phyloP scores from a whole-genome alignment of 495 filamentous ascomycete species.

The Penicillium waksmanii region DNA sequence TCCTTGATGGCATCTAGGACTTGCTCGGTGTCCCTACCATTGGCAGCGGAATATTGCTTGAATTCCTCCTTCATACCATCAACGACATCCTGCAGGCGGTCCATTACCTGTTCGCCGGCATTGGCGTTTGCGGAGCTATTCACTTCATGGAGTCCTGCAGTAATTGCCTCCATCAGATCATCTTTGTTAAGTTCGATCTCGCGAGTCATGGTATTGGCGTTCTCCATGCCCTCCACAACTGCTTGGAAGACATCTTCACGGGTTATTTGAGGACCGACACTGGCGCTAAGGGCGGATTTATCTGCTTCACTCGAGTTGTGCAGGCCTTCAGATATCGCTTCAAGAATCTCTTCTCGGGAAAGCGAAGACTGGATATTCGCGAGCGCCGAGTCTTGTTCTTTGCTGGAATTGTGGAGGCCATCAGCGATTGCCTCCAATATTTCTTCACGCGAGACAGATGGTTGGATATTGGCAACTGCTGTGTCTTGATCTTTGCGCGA shows the following conservation, averaged over 20 bases:
- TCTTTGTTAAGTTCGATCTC: conserved; percentile 67
- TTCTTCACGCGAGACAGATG: conserved; percentile 31
- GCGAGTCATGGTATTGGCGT: conserved; percentile 48
- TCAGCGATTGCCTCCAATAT: conserved; percentile 56
- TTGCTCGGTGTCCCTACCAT: conserved; percentile 77
- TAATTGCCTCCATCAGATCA: conserved; percentile 68
- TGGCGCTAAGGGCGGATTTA: conserved; percentile 27
- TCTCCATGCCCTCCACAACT: conserved; percentile 60
- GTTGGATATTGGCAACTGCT: conserved; percentile 22
- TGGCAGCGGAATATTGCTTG: conserved; percentile 73
- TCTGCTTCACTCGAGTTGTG: conserved; percentile 10
- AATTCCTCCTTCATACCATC: conserved; percentile 74
- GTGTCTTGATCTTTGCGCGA: conserved; percentile 30
- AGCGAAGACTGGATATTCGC: conserved; percentile 33
- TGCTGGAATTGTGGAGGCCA: conserved; percentile 33
- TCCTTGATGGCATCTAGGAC: conserved; percentile 84
- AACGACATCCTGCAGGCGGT: conserved; percentile 73
- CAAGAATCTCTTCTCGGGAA: conserved; percentile 54
- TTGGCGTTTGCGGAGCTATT: conserved; percentile 49
- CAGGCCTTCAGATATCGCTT: conserved; percentile 42
- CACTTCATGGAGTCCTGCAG: conserved; percentile 59
- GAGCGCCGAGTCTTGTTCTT: neutral
- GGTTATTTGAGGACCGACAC: conserved; percentile 39
- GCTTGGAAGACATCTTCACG: conserved; percentile 59
- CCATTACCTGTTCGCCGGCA: conserved; percentile 68